phyloP scores from a whole-genome alignment of 176 grass and related monocot genomes.

The Zea mays region DNA sequence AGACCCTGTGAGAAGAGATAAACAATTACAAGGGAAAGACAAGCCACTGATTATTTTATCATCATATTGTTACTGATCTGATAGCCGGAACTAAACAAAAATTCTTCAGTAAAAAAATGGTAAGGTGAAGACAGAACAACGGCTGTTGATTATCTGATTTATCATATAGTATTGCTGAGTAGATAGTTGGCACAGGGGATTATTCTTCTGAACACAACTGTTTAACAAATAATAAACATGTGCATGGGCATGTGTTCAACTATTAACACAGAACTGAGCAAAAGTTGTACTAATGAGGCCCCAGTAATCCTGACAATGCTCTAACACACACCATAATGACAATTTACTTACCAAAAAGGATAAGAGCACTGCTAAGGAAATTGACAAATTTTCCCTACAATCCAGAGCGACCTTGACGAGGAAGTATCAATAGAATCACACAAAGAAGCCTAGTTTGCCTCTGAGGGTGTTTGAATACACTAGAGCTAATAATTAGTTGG shows the following conservation, averaged over 20 bases:
- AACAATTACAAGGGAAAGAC: neutral
- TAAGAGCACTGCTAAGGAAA: neutral
- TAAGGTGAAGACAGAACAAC: neutral
- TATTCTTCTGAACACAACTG: neutral
- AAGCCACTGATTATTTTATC: neutral
- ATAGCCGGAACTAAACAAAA: neutral
- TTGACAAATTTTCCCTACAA: neutral
- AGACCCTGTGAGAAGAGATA: constrained; percentile 67
- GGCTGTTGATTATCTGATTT: neutral
- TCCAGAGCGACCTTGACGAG: neutral
- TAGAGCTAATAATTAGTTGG: too few species aligned
- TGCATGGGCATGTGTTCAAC: neutral
- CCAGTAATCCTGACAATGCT: neutral
- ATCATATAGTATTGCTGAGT: neutral
- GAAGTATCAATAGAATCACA: neutral
- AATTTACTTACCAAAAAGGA: neutral
- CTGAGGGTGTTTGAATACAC: too few species aligned
- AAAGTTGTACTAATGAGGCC: neutral
- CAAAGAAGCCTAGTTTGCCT: neutral
- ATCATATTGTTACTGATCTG: constrained; percentile 5
- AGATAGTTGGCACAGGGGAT: neutral
- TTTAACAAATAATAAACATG: neutral
- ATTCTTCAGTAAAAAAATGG: neutral
- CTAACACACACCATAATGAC: neutral
- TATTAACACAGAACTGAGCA: neutral